Evolutionary conservation across 1,284 basidiomycete species (phyloP).

Genomic region (Leccinum insolens): DNA sequence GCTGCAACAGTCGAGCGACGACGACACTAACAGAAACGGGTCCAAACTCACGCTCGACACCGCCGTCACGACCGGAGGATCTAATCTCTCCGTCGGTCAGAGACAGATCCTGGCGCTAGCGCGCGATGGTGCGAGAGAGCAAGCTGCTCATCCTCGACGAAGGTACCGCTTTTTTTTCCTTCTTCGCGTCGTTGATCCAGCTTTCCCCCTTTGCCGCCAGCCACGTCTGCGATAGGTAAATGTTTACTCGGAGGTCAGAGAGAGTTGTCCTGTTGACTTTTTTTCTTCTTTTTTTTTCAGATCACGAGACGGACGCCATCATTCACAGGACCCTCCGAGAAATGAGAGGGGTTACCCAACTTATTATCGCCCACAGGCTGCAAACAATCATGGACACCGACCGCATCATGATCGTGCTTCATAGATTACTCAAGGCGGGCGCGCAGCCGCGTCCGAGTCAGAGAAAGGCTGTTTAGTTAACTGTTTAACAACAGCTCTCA

Average conservation of each 20-base stretch:
- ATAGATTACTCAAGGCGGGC: too few species aligned
- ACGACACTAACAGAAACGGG: neutral
- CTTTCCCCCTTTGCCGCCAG: neutral
- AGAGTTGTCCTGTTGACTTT: neutral
- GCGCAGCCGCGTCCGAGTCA: too few species aligned
- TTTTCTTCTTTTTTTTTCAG: conserved; percentile 1
- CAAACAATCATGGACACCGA: too few species aligned
- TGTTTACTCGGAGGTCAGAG: neutral
- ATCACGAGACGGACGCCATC: conserved; percentile 34
- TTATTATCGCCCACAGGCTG: too few species aligned
- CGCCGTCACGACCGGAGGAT: conserved; percentile 60
- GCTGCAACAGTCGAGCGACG: conserved; percentile 44
- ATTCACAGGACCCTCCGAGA: conserved; percentile 36
- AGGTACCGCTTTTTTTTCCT: conserved; percentile 20
- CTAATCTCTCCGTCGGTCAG: conserved; percentile 73
- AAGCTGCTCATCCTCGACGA: conserved; percentile 38
- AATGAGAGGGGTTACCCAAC: conserved; percentile 30
- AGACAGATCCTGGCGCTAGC: conserved; percentile 63
- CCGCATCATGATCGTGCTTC: too few species aligned
- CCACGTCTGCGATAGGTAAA: conserved; percentile 6
- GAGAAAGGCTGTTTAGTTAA: too few species aligned
- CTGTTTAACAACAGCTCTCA: too few species aligned
- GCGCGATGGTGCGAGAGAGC: conserved; percentile 34
- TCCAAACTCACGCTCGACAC: conserved; percentile 25
- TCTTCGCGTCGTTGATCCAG: conserved; percentile 11